These are phyloP conservation scores for Mrakia blollopis DNA, from an alignment of 768 basidiomycete species.

Conservation along the genomic window DNA sequence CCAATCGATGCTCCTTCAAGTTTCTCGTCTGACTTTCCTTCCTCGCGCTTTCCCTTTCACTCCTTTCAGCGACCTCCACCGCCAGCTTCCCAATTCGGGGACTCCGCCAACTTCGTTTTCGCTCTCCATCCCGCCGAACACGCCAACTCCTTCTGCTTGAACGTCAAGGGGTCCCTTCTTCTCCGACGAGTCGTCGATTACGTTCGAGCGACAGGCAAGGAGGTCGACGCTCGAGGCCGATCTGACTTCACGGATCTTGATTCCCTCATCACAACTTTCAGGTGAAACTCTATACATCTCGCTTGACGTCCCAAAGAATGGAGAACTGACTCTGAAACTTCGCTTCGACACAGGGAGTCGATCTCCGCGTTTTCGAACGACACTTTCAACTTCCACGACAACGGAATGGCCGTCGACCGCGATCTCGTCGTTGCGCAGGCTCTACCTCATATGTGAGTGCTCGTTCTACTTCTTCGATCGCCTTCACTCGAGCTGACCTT, in stretches of 20 bases:
- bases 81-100: neutral
- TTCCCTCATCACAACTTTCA: neutral
- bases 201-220: neutral
- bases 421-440: conserved; percentile 2
- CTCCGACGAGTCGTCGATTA: neutral
- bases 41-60: neutral
- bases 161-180: conserved; percentile 3
- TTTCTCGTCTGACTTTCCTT: neutral
- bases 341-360: neutral
- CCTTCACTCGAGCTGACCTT: neutral
- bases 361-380: neutral
- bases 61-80: neutral
- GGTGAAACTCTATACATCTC: neutral
- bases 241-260: neutral
- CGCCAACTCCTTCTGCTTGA: neutral
- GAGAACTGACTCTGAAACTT: neutral
- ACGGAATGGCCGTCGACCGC: neutral
- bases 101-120: neutral
- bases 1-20: neutral
- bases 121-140: neutral
- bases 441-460: neutral
- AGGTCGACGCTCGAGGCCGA: neutral
- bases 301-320: no score
- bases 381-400: neutral
- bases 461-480: neutral